Evolutionary conservation across 331 rosid species (phyloP), one percentile per base, ranked within the genome.

Genomic region (Cydonia oblonga): DNA sequence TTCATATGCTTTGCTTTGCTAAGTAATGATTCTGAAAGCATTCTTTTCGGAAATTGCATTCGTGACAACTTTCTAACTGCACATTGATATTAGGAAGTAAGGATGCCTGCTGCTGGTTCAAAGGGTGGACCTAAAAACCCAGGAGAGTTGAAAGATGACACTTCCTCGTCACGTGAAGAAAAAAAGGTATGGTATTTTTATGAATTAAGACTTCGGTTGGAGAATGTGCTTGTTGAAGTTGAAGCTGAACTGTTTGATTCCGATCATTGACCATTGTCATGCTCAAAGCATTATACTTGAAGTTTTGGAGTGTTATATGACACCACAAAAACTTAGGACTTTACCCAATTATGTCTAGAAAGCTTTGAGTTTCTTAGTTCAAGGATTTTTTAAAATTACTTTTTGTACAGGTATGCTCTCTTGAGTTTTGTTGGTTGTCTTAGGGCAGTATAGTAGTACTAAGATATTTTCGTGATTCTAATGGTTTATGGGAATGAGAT

Each of bases 101-200:
- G 98, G 77, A 86, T 93, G 88, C 97, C 98, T 60, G 96, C 98
- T 58, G 92, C 98, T 44, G 87, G 97, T 58, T 74, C 92, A 68
- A 93, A 89, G 76, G 90, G 92, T 44, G 85, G 88, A 14, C 77
- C 97, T 64, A 91, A 91, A 83, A 85, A 79, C 71, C 97, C 76
- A 66, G 96, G 87, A 66, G 91, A 93, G 68, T 49, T 91, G 73
- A 93, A 91, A 83, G 98, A 93, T 72, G 98, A 93, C 74, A 86
- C 96, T 40, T 87, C 62, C 76, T 52, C 96, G 13, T 75, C 92
- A 54, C 89, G 92, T 33, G 96, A 91, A 77, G 98, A 91, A 81
- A 93, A 91, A 63, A 83, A 82, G 97, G 96, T 87, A 68, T 11
- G 18, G 16, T n/a, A 33, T 53, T 24, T 24, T 73, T 49, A 61